A percentile compares a stretch with the other conserved stretches of the same genome.
phyloP scores from a whole-genome alignment of 2,329 filamentous ascomycete genomes.

The Diplodia corticola region DNA sequence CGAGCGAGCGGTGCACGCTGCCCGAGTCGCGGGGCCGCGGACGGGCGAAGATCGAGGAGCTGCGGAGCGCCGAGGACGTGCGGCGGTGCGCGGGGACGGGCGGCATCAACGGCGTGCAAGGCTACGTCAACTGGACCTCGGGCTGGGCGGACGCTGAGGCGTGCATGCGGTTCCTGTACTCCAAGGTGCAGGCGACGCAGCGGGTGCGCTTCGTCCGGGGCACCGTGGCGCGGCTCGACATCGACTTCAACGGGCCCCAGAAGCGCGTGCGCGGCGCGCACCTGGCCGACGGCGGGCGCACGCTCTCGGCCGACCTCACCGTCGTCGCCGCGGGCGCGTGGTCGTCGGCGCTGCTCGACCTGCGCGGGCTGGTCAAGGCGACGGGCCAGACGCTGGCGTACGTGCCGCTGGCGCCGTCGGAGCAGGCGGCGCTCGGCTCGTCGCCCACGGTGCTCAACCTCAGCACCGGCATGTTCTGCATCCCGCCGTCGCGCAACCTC shows the following conservation, averaged over 20 bases:
- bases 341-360: slow-evolving; percentile 75
- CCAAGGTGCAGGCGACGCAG: slow-evolving; percentile 55
- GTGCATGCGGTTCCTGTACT: slow-evolving; percentile 65
- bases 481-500: slow-evolving; percentile 57
- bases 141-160: slow-evolving; percentile 81
- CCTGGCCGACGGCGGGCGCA: slow-evolving; percentile 52
- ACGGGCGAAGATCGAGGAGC: slow-evolving; percentile 34
- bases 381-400: slow-evolving; percentile 83
- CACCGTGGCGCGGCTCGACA: slow-evolving; percentile 50
- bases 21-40: slow-evolving; percentile 27
- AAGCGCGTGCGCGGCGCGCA: slow-evolving; percentile 58
- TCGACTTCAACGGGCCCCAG: slow-evolving; percentile 32
- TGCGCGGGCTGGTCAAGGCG: slow-evolving; percentile 72
- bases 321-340: slow-evolving; percentile 86
- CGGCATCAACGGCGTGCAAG: slow-evolving; percentile 58
- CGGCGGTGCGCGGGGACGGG: slow-evolving; percentile 43
- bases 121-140: slow-evolving; percentile 71
- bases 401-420: slow-evolving; percentile 68
- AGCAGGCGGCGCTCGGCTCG: slow-evolving; percentile 64
- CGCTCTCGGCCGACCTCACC: slow-evolving; percentile 67
- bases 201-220: slow-evolving; percentile 53
- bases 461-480: slow-evolving; percentile 70
- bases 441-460: slow-evolving; percentile 75
- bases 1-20: slow-evolving; percentile 25
- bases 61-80: slow-evolving; percentile 43